Conservation (phyloP, 176 grass and related monocot species). For the Secale cereale region DNA sequence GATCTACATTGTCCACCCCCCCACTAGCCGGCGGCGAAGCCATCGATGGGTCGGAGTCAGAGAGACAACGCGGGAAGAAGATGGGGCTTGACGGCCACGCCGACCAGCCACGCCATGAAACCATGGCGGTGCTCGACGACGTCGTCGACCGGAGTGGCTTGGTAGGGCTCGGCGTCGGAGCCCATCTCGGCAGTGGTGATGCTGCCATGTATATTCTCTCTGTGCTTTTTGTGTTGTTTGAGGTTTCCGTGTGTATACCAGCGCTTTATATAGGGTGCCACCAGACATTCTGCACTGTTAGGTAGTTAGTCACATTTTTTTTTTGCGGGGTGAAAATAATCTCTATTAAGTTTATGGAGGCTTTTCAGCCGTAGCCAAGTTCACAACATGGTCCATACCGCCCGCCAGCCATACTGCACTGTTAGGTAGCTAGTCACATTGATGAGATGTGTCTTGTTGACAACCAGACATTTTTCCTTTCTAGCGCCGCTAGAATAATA, state of each 20-base stretch:
- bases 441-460: neutral
- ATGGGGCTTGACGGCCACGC: neutral
- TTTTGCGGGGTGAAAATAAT: no score
- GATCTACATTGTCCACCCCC: neutral
- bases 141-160: neutral
- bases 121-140: neutral
- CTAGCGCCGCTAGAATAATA: neutral
- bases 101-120: neutral
- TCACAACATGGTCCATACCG: no score
- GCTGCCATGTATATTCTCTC: constrained; percentile 24
- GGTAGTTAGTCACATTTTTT: neutral
- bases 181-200: constrained; percentile 35
- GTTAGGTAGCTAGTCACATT: neutral
- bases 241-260: neutral
- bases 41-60: neutral
- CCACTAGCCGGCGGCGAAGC: neutral
- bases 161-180: constrained; percentile 30
- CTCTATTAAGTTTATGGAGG: no score
- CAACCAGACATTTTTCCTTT: neutral
- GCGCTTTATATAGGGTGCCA: neutral
- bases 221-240: neutral
- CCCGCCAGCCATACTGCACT: no score
- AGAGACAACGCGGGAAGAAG: neutral
- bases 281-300: no score
- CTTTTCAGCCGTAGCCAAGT: no score